Percentiles rank a stretch among this genome's conserved stretches.
phyloP scores from a whole-genome alignment of 2,329 filamentous ascomycete species.

The Bisporella sp. region DNA sequence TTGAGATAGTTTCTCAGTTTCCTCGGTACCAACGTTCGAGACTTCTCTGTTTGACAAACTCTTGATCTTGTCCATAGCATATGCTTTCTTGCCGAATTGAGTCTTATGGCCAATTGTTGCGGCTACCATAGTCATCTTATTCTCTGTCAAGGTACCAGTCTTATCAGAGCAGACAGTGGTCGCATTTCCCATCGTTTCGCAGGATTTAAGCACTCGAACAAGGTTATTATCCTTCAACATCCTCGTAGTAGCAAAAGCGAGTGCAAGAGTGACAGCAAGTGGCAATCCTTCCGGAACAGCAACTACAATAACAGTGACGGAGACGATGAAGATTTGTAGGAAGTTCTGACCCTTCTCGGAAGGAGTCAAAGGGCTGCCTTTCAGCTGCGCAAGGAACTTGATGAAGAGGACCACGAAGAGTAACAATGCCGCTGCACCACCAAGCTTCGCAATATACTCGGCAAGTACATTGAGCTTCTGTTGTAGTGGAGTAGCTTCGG shows the following conservation, averaged over 20 bases:
- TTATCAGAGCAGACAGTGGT: constrained; percentile 77
- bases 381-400: constrained; percentile 62
- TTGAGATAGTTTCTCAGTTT: constrained; percentile 19
- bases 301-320: constrained; percentile 60
- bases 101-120: constrained; percentile 56
- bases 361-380: constrained; percentile 38
- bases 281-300: constrained; percentile 61
- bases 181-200: constrained; percentile 66
- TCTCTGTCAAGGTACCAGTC: constrained; percentile 68
- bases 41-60: constrained; percentile 23
- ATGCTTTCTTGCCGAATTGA: constrained; percentile 38
- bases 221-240: constrained; percentile 66
- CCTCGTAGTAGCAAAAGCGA: constrained; percentile 60
- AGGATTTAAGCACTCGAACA: constrained; percentile 59
- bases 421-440: constrained; percentile 62
- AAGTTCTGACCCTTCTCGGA: constrained; percentile 55
- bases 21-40: constrained; percentile 17
- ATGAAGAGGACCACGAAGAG: constrained; percentile 77
- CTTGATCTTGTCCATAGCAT: constrained; percentile 23
- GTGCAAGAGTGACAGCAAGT: constrained; percentile 59
- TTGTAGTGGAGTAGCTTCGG: constrained; percentile 72
- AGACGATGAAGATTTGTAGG: constrained; percentile 55
- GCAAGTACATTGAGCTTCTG: constrained; percentile 71
- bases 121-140: constrained; percentile 71
- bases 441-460: constrained; percentile 72